A percentile compares a stretch with the other conserved stretches of the same genome.
phyloP scores from a whole-genome alignment of 2,329 filamentous ascomycete species.

The Hypoxylon sp. region DNA sequence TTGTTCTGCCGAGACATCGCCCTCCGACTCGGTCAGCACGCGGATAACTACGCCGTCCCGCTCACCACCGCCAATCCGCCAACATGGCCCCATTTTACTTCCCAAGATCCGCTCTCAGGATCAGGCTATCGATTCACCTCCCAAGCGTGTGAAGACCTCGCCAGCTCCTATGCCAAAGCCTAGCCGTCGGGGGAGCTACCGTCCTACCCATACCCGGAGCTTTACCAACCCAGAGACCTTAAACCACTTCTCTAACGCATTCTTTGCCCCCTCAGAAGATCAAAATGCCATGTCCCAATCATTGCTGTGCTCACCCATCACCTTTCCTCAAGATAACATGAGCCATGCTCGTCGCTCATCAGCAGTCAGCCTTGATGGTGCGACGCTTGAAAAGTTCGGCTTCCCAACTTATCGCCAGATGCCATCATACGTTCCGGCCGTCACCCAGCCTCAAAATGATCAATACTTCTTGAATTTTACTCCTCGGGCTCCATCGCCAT shows the following conservation, averaged over 20 bases:
- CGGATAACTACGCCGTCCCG: constrained; percentile 76
- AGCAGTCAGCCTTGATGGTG: constrained; percentile 76
- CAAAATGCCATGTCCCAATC: constrained; percentile 59
- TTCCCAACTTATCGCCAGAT: constrained; percentile 89
- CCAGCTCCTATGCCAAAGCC: constrained; percentile 59
- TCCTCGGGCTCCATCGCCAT: constrained; percentile 60
- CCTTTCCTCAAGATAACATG: constrained; percentile 66
- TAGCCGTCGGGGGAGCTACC: constrained; percentile 55
- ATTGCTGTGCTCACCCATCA: constrained; percentile 77
- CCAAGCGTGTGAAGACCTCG: constrained; percentile 72
- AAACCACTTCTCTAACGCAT: constrained; percentile 60
- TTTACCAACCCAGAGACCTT: constrained; percentile 73
- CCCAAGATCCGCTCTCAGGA: constrained; percentile 91
- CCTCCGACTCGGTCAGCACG: constrained; percentile 76
- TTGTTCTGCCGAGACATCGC: constrained; percentile 77
- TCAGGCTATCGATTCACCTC: constrained; percentile 74
- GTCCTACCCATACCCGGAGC: constrained; percentile 68
- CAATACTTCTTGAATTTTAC: constrained; percentile 65
- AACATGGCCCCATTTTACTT: constrained; percentile 83
- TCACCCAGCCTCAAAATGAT: constrained; percentile 56
- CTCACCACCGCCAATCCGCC: constrained; percentile 78
- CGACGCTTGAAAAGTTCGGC: constrained; percentile 77
- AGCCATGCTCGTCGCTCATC: constrained; percentile 71
- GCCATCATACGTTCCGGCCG: constrained; percentile 66
- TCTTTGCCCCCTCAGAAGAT: constrained; percentile 57